Conservation (phyloP, 495 filamentous ascomycete species). For the Penicillium simplicissimum region DNA sequence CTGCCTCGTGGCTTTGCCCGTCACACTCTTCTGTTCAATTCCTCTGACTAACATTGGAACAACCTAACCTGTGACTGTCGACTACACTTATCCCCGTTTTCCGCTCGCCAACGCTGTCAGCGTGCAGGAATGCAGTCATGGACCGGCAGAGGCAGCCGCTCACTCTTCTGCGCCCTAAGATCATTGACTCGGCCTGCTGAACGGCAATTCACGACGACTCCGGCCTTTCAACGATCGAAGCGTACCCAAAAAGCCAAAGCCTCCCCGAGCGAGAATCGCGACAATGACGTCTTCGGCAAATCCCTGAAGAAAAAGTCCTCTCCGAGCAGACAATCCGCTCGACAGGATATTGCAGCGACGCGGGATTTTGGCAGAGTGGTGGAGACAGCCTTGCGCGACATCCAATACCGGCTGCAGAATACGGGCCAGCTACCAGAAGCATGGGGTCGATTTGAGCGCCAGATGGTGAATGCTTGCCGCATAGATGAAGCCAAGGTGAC, state of each 20-base stretch:
- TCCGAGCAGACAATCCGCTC: slow-evolving; percentile 2
- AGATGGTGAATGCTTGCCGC: slow-evolving; percentile 36
- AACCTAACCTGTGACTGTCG: neutral
- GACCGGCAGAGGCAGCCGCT: slow-evolving; percentile 35
- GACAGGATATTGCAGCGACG: slow-evolving; percentile 17
- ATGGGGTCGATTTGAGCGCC: slow-evolving; percentile 43
- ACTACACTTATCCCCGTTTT: neutral
- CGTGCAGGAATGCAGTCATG: slow-evolving; percentile 42
- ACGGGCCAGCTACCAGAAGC: slow-evolving; percentile 13
- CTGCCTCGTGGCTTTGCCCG: neutral
- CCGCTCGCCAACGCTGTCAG: neutral
- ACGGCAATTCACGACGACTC: slow-evolving; percentile 39
- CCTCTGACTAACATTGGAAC: neutral
- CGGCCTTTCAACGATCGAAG: slow-evolving; percentile 30
- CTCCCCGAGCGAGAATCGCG: slow-evolving; percentile 3
- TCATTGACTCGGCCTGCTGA: slow-evolving; percentile 24
- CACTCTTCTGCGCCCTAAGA: slow-evolving; percentile 38
- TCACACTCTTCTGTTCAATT: neutral
- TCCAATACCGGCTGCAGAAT: slow-evolving; percentile 20
- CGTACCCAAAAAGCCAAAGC: slow-evolving; percentile 15
- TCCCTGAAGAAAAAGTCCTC: neutral
- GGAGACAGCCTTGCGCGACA: slow-evolving; percentile 28
- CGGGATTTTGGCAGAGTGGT: slow-evolving; percentile 35
- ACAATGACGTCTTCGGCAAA: neutral
- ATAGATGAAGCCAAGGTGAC: slow-evolving; percentile 22